Percentiles rank a stretch among this genome's conserved stretches.
Evolutionary conservation across 2,329 filamentous ascomycete species (phyloP).

Genomic region (Boeremia exigua): DNA sequence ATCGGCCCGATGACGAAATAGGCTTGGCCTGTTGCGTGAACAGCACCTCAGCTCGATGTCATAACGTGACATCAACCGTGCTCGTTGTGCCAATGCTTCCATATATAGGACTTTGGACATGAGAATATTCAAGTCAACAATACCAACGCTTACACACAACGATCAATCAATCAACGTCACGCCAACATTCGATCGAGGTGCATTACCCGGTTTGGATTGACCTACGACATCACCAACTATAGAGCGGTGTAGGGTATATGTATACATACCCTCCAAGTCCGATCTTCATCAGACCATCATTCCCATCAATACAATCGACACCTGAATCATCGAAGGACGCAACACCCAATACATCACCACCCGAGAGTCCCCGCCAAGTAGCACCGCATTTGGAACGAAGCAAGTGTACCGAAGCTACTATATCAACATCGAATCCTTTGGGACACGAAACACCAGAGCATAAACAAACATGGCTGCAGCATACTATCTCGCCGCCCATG

Average conservation of each 20-base stretch:
- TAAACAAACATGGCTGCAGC: conserved; percentile 20
- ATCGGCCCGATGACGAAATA: conserved; percentile 19
- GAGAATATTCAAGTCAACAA: background rate
- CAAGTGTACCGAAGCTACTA: conserved; percentile 10
- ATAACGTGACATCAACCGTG: conserved; percentile 24
- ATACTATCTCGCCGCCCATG: conserved; percentile 31
- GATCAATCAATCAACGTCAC: conserved; percentile 4
- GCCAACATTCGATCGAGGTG: conserved; percentile 16
- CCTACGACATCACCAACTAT: conserved; percentile 1
- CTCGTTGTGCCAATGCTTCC: background rate
- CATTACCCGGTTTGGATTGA: conserved; percentile 22
- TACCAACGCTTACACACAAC: conserved; percentile 3
- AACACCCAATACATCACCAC: conserved; percentile 6
- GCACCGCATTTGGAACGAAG: background rate
- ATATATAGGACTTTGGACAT: conserved; percentile 1
- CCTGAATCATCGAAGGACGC: conserved; percentile 3
- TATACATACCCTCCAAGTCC: conserved; percentile 8
- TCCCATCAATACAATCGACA: conserved; percentile 9
- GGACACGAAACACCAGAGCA: conserved; percentile 1
- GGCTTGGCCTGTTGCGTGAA: conserved; percentile 9
- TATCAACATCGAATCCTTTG: background rate
- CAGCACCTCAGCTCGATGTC: conserved; percentile 10
- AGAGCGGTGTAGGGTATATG: conserved; percentile 10
- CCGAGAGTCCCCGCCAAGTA: background rate
- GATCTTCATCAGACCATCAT: conserved; percentile 13